Evolutionary conservation across 108 stramenopile genomes (phyloP).

Genomic region (Conticribra guillardii): DNA sequence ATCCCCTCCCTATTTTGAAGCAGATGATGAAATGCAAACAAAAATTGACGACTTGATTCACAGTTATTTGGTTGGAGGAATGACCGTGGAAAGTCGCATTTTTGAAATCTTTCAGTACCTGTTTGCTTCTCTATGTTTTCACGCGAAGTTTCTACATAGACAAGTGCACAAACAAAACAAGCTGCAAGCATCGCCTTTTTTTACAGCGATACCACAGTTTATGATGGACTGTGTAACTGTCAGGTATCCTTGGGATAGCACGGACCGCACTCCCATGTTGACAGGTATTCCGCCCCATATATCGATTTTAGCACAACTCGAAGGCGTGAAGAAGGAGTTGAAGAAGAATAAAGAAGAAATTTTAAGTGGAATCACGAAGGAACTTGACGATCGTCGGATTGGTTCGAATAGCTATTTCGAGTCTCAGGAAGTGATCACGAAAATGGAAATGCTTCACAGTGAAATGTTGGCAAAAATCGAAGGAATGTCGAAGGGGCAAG

Average conservation of each 20-base stretch:
- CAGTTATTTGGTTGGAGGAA: not conserved
- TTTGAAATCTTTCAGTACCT: slow-evolving; percentile 3
- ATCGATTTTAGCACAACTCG: slow-evolving; percentile 8
- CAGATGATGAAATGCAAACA: not conserved
- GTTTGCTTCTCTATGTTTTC: slow-evolving; percentile 19
- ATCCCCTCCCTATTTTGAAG: slow-evolving; percentile 17
- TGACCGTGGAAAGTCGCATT: not conserved
- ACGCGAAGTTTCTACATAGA: not conserved
- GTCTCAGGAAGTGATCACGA: no score
- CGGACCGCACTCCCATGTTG: slow-evolving; percentile 9
- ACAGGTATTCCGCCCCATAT: slow-evolving; percentile 35
- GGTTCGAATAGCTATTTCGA: slow-evolving; percentile 10
- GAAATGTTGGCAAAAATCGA: no score
- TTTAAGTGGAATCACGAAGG: not conserved
- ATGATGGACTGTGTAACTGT: not conserved
- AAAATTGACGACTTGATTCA: not conserved
- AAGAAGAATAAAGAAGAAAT: not conserved
- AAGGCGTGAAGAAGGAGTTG: slow-evolving; percentile 1
- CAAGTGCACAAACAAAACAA: not conserved
- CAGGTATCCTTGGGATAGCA: slow-evolving; percentile 22
- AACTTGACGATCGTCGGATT: slow-evolving; percentile 10
- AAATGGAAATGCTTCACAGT: no score
- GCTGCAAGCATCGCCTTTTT: slow-evolving; percentile 13
- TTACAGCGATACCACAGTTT: slow-evolving; percentile 8
- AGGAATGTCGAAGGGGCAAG: no score